Base-by-base conservation (phyloP, 768 basidiomycete species). In the Podaxis mareebaensis region DNA sequence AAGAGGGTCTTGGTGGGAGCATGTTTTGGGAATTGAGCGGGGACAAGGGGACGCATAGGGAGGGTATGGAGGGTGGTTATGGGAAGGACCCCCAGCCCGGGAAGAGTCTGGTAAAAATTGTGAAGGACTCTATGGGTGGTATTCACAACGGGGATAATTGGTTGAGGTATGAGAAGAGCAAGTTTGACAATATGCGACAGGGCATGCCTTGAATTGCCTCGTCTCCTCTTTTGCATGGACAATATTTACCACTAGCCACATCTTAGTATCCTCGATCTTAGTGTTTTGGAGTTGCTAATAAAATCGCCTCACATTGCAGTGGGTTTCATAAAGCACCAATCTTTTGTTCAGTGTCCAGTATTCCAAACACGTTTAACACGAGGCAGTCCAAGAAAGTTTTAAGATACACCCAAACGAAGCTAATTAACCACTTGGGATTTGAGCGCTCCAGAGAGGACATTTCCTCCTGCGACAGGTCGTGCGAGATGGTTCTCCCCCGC, bases 11-110 rank as follows among this genome's bases (percentile, higher is more conserved):
- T 3, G 93, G 92, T 5, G 97, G 97, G 0, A 91, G 90, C 60
- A 99, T 99, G 97, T 90, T 90, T 68, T 95, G 93, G 93, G 93
- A 96, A 73, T 79, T 96, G 46, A 91, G 89, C 67, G 94, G 93
- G 2, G 96, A 98, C 76, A 93, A 94, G 73, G 85, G 85, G 1
- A 76, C 77, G 4, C 68, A 73, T 33, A 83, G 91, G 57, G 85
- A 90, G 42, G 90, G 85, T 13, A 88, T 93, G 85, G 91, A 93
- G 66, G 75, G 76, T 7, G 90, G 91, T 2, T 80, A 76, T 1
- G 92, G 92, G 2, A 95, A 95, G 74, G 89, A 89, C 28, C 79
- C 81, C 3, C 85, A 90, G 66, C 84, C 86, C 33, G 88, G 93
- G 3, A 72, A 74, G 64, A 92, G 91, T 68, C 77, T 96, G 67